Evolutionary conservation across 2,329 filamentous ascomycete species (phyloP), one percentile per base, ranked within the genome.

Genomic region (Nigrospora oryzae): DNA sequence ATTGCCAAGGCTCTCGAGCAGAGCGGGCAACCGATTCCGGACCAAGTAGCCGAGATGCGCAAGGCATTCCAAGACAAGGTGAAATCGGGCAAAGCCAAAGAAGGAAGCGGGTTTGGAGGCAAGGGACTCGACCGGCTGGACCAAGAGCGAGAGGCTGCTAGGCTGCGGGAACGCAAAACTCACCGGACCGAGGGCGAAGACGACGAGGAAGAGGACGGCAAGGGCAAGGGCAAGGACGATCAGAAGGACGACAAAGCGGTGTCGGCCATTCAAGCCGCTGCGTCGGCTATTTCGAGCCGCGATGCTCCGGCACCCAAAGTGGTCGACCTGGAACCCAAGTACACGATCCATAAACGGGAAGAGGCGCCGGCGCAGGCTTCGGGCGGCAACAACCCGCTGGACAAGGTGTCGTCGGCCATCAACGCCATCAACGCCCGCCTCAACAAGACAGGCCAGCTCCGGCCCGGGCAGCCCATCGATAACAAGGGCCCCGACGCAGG

Each of bases 401-500:
- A 94, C 65, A 88, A 86, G 69, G 91, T 93, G 47, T 85, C 85
- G 48, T 87, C 86, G n/a, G 91, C 91, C 5, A 89, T 93, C 55
- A 89, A 84, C 55, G 86, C 84, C 63, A 95, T 98, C 68, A 90
- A 95, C 63, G 84, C 83, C 49, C 89, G 93, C 53, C 77, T 98
- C 35, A 91, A 88, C 58, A 88, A 89, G 55, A 88, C 89, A 32
- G 90, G 90, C 33, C 86, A 93, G 61, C 83, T 96, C 56, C 85
- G 93, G 48, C 85, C 88, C 4, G 93, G 93, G 13, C 90, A 95
- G 49, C 89, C 93, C 8, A 94, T 96, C 61, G 93, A 98, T 70
- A 98, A 98, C 70, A 96, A 96, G 66, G 93, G 93, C 1, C 93
- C 93, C 1, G 93, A 98, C 64, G 93, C 93, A 3, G 93, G 93